Evolutionary conservation across 78 protist species (phyloP), one percentile per base, ranked within the genome.

Genomic region (Guillardia theta): DNA sequence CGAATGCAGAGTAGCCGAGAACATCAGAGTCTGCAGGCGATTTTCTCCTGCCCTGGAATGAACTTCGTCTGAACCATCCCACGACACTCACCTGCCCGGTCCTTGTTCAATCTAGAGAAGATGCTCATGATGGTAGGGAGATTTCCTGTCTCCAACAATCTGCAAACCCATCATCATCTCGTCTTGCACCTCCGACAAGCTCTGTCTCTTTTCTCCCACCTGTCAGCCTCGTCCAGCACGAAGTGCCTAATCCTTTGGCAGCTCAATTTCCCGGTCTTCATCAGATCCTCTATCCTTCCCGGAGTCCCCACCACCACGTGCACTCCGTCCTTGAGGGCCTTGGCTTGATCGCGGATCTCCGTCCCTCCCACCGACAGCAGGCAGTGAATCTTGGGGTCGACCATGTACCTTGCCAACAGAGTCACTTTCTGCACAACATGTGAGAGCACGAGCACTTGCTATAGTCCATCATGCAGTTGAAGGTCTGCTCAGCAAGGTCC

Each of bases 401-500:
- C n/a, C n/a, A n/a, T n/a, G n/a, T n/a, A n/a, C n/a, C n/a, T n/a
- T n/a, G n/a, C n/a, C n/a, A n/a, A n/a, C n/a, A n/a, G n/a, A n/a
- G n/a, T n/a, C n/a, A n/a, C n/a, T n/a, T n/a, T n/a, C n/a, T n/a
- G n/a, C n/a, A n/a, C n/a, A n/a, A n/a, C n/a, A n/a, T n/a, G n/a
- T n/a, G n/a, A n/a, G n/a, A n/a, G n/a, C n/a, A n/a, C n/a, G n/a
- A n/a, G n/a, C n/a, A n/a, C 83, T 70, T 70, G 46, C 45, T 43
- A 43, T 70, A 70, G 8, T 70, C 83, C 10, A 33, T 4, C 83
- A 70, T 70, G 83, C 83, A 70, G 46, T 70, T 43, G 83, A 22
- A 70, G 27, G 83, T 70, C 83, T 70, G 83, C 83, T 70, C 83
- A 36, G 83, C 83, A 4, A 70, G 83, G 22, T 70, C 83, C 45